phyloP scores from a whole-genome alignment of 163 green algal species.

The Scenedesmus sp. region DNA sequence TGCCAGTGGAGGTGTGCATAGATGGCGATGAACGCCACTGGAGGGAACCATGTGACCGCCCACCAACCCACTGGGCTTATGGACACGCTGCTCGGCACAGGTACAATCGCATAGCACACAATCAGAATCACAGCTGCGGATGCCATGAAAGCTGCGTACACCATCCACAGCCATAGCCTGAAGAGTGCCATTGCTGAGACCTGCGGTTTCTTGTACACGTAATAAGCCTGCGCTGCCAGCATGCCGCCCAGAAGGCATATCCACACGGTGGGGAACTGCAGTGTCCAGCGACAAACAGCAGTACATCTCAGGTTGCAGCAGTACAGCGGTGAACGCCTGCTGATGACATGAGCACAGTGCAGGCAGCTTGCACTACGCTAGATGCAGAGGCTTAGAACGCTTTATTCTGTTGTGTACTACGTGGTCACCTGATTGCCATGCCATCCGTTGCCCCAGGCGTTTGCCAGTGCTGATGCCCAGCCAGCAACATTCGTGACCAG shows the following conservation, averaged over 20 bases:
- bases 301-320: not conserved
- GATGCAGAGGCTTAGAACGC: not conserved
- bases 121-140: slow-evolving; percentile 15
- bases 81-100: not conserved
- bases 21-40: not conserved
- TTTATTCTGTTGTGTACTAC: not conserved
- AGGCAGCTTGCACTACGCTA: not conserved
- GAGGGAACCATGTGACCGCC: slow-evolving; percentile 17
- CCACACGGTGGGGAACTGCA: slow-evolving; percentile 22
- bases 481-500: not conserved
- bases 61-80: slow-evolving; percentile 13
- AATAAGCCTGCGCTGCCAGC: not conserved
- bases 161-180: slow-evolving; percentile 18
- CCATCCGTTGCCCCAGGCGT: slow-evolving; percentile 13
- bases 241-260: slow-evolving; percentile 29
- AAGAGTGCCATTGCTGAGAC: not conserved
- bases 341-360: too few species aligned
- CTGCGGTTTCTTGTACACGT: not conserved
- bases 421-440: not conserved
- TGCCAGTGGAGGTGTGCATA: slow-evolving; percentile 2
- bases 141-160: slow-evolving; percentile 19
- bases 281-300: not conserved
- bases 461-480: not conserved
- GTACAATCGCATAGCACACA: slow-evolving; percentile 17
- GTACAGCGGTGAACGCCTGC: not conserved